These are phyloP conservation scores for Termitomyces eurrhizus DNA, from an alignment of 768 basidiomycete genomes.

Conservation along the genomic window DNA sequence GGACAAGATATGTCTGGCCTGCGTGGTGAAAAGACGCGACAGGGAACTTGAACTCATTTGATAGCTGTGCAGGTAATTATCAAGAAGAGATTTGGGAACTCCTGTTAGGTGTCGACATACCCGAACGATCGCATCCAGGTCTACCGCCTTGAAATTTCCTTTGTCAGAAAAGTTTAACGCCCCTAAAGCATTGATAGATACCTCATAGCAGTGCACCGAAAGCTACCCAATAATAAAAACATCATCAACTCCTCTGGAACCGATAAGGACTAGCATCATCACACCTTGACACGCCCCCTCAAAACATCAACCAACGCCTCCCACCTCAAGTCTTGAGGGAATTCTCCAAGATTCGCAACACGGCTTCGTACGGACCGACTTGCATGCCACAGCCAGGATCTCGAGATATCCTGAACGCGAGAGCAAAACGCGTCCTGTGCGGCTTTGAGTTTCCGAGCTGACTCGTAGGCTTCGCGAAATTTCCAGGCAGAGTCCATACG, in stretches of 20 bases:
- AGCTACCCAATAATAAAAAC: constrained; percentile 19
- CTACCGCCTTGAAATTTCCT: constrained; percentile 44
- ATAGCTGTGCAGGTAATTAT: constrained; percentile 36
- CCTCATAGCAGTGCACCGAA: constrained; percentile 43
- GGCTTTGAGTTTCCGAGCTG: constrained; percentile 60
- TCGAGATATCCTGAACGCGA: constrained; percentile 32
- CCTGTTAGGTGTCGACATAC: constrained; percentile 28
- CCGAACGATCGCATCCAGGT: constrained; percentile 63
- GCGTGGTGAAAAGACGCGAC: constrained; percentile 78
- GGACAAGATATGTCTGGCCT: constrained; percentile 78
- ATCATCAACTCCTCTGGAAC: neutral
- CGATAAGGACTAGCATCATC: neutral
- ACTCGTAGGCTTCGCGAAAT: constrained; percentile 69
- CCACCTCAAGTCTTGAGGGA: constrained; percentile 70
- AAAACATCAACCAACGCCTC: constrained; percentile 68
- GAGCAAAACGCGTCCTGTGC: constrained; percentile 66
- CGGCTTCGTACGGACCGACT: neutral
- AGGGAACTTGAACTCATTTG: constrained; percentile 80
- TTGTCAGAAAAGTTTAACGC: neutral
- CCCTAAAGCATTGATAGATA: constrained; percentile 1
- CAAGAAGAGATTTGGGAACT: neutral
- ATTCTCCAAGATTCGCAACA: constrained; percentile 31
- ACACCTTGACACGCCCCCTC: constrained; percentile 71
- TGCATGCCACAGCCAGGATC: constrained; percentile 5
- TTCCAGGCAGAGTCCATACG: constrained; percentile 66